Evolutionary conservation across 352 stramenopile species (phyloP), one percentile per base, ranked within the genome.

Genomic region (Pythium guiyangense): DNA sequence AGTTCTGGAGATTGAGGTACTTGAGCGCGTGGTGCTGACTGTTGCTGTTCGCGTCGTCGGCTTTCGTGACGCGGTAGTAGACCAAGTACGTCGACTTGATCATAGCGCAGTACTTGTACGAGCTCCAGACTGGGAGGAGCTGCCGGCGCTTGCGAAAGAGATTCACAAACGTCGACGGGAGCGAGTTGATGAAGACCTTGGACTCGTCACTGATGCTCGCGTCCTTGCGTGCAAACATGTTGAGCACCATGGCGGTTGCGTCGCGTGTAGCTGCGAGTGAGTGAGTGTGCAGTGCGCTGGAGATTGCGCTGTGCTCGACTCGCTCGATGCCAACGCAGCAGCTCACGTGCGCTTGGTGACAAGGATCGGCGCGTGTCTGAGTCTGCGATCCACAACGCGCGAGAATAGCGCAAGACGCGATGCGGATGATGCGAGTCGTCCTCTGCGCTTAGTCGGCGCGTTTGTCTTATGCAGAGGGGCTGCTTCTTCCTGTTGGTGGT

Each of bases 81-180:
- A 95, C 69, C 43, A 95, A 60, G 60, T 70, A 95, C 44, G 74
- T 90, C 53, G 85, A 90, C 66, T 95, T 95, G 73, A 95, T 92
- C 81, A 91, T 81, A 51, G 75, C 63, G 67, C 84, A 92, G 69
- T 95, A 95, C 68, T 88, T 91, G 63, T 88, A 64, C 34, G 81
- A 90, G 65, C 76, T 87, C 85, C 85, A 95, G 3, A 93, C 80
- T 1, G 81, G 85, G 37, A 93, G 60, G 11, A 95, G 42, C 47
- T 92, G 84, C 14, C 85, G 71, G 27, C 79, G 82, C 71, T 95
- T 95, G 64, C 84, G 83, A 53, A 93, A 90, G n/a, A 89, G 43
- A 52, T 89, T 89, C 48, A 90, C 75, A 52, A 90, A 91, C n/a
- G 81, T 81, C 20, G 83, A 83, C 26, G 85, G 85, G 20, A 95